These are phyloP conservation scores for Dalbergia cultrata DNA, from an alignment of 306 rosid species.

Conservation along the genomic window DNA sequence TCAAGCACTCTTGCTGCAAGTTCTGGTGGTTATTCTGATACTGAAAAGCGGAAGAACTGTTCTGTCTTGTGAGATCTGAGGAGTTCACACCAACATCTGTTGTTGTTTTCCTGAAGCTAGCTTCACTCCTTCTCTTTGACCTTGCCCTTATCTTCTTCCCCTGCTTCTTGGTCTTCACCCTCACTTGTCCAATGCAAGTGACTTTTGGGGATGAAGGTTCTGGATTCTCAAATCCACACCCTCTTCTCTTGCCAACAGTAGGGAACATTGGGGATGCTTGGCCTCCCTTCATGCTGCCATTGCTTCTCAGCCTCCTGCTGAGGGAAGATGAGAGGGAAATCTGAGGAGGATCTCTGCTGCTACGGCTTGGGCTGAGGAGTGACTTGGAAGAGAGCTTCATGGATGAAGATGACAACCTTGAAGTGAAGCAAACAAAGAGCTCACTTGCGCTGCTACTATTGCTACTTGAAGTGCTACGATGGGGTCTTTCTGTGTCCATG, in stretches of 20 bases:
- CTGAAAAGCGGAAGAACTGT: constrained; percentile 47
- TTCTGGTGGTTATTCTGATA: constrained; percentile 51
- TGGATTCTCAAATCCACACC: constrained; percentile 78
- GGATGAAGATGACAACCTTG: constrained; percentile 76
- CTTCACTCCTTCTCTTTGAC: constrained; percentile 70
- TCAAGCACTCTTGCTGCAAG: constrained; percentile 60
- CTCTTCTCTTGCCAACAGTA: constrained; percentile 67
- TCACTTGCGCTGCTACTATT: constrained; percentile 60
- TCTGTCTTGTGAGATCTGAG: constrained; percentile 58
- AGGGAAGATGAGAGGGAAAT: constrained; percentile 83
- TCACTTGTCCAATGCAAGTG: constrained; percentile 94
- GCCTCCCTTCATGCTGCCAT: constrained; percentile 84
- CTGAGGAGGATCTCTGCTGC: constrained; percentile 72
- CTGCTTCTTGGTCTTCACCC: constrained; percentile 89
- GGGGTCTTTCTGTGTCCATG: constrained; percentile 67
- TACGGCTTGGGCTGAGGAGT: constrained; percentile 77
- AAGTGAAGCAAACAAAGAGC: constrained; percentile 82
- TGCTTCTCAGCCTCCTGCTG: constrained; percentile 75
- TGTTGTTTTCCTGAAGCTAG: constrained; percentile 72
- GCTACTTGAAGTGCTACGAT: constrained; percentile 47
- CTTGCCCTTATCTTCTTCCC: constrained; percentile 84
- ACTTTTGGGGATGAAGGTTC: constrained; percentile 98
- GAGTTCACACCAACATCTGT: constrained; percentile 33
- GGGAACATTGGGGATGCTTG: constrained; percentile 97
- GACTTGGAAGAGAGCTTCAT: constrained; percentile 93